These are phyloP conservation scores for Hypoxylon sp. DNA, from an alignment of 2,329 filamentous ascomycete species.

Conservation along the genomic window DNA sequence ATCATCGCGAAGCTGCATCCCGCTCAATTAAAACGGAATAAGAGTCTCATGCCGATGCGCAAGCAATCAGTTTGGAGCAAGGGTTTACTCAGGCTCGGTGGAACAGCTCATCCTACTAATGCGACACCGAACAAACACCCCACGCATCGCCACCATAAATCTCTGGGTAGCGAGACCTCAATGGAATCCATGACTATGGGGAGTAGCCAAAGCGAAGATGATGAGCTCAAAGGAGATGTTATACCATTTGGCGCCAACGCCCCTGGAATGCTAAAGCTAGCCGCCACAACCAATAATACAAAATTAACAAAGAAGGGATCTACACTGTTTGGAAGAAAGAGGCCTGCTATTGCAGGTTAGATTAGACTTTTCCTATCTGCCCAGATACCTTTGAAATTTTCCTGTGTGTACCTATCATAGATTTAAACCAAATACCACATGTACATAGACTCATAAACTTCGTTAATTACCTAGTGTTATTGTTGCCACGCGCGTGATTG, in stretches of 20 bases:
- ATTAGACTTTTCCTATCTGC: background rate
- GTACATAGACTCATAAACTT: too few species aligned
- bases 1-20: slow-evolving; percentile 45
- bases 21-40: slow-evolving; percentile 33
- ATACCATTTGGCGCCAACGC: background rate
- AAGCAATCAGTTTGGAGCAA: slow-evolving; percentile 38
- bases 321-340: slow-evolving; percentile 24
- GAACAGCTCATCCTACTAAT: slow-evolving; percentile 15
- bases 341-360: slow-evolving; percentile 6
- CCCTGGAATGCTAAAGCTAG: background rate
- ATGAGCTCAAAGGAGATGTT: slow-evolving; percentile 32
- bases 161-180: slow-evolving; percentile 36
- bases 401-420: too few species aligned
- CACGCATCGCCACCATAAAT: slow-evolving; percentile 12
- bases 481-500: too few species aligned
- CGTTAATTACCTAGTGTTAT: too few species aligned
- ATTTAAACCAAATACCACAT: too few species aligned
- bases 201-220: slow-evolving; percentile 42
- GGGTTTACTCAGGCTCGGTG: slow-evolving; percentile 35
- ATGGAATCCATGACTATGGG: slow-evolving; percentile 44
- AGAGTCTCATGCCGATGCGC: slow-evolving; percentile 35
- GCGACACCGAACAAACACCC: background rate
- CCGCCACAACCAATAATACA: slow-evolving; percentile 4
- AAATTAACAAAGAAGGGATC: slow-evolving; percentile 18
- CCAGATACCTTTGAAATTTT: too few species aligned